These are phyloP conservation scores for Protomyces gravidus DNA, from an alignment of 1,139 yeast genomes.

Conservation along the genomic window DNA sequence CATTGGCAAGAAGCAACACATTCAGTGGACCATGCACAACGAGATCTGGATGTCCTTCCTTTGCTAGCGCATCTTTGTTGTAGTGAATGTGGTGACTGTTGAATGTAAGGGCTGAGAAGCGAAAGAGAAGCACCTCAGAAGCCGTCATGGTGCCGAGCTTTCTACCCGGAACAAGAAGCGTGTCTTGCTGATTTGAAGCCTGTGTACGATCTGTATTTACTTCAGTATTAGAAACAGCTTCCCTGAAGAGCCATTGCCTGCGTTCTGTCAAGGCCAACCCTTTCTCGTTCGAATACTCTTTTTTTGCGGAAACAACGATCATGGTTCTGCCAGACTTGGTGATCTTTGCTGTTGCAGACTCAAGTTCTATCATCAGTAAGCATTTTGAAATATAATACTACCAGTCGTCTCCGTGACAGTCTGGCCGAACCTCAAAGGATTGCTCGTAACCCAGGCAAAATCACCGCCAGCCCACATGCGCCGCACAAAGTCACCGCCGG, in stretches of 20 bases:
- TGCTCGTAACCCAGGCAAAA: slow-evolving; percentile 44
- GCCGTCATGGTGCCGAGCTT: slow-evolving; percentile 25
- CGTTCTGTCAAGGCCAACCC: slow-evolving; percentile 23
- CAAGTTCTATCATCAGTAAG: background rate
- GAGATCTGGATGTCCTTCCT: slow-evolving; percentile 58
- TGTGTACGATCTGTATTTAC: background rate
- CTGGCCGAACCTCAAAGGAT: slow-evolving; percentile 44
- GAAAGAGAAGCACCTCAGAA: slow-evolving; percentile 42
- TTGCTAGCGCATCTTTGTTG: slow-evolving; percentile 46
- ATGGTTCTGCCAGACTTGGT: slow-evolving; percentile 33
- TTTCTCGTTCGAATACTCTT: slow-evolving; percentile 35
- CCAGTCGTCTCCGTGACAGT: slow-evolving; percentile 36
- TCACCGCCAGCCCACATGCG: slow-evolving; percentile 82
- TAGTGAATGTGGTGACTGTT: slow-evolving; percentile 80
- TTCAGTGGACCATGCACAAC: slow-evolving; percentile 76
- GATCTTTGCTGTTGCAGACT: slow-evolving; percentile 33
- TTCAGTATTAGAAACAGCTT: slow-evolving; percentile 32
- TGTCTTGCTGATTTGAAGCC: background rate
- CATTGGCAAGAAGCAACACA: slow-evolving; percentile 10
- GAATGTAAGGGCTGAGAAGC: slow-evolving; percentile 68
- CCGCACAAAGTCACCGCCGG: slow-evolving; percentile 50
- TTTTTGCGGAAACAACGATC: slow-evolving; percentile 39
- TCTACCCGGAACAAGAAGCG: background rate
- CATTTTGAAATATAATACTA: background rate
- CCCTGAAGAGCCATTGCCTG: slow-evolving; percentile 19